These are phyloP conservation scores for Graphiopsis chlorocephala DNA, from an alignment of 2,329 filamentous ascomycete species.

Conservation along the genomic window DNA sequence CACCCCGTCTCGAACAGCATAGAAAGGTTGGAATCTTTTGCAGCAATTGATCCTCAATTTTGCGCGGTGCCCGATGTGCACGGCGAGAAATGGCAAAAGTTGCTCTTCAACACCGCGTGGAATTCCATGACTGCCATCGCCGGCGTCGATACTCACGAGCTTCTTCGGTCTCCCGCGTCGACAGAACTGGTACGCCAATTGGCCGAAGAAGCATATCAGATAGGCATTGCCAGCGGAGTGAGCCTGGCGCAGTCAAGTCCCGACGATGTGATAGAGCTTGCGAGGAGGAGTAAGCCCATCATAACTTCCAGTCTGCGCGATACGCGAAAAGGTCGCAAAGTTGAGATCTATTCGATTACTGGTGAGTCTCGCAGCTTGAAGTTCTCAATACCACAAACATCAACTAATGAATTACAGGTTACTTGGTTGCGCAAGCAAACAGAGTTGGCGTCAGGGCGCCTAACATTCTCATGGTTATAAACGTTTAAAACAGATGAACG, in stretches of 20 bases:
- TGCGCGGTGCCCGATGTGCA: constrained; percentile 17
- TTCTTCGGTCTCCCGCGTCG: not conserved
- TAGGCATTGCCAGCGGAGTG: not conserved
- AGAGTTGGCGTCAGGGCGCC: not conserved
- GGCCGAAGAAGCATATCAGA: not conserved
- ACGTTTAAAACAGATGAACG: not conserved
- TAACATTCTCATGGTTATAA: not conserved
- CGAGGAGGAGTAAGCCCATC: not conserved
- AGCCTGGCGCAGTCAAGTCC: not conserved
- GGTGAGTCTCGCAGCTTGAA: not conserved
- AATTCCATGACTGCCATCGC: constrained; percentile 23
- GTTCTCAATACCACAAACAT: not conserved
- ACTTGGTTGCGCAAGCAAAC: not conserved
- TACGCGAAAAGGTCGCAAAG: not conserved
- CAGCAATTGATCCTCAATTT: constrained; percentile 20
- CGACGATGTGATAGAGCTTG: not conserved
- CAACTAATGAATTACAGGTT: not conserved
- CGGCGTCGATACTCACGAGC: constrained; percentile 7
- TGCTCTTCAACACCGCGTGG: constrained; percentile 26
- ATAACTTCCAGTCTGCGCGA: not conserved
- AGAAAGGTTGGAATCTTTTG: not conserved
- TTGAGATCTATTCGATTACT: not conserved
- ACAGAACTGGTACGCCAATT: not conserved
- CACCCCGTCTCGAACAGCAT: not conserved
- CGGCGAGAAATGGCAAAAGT: constrained; percentile 25